phyloP scores from a whole-genome alignment of 495 filamentous ascomycete species.

The Cercophora scortea region DNA sequence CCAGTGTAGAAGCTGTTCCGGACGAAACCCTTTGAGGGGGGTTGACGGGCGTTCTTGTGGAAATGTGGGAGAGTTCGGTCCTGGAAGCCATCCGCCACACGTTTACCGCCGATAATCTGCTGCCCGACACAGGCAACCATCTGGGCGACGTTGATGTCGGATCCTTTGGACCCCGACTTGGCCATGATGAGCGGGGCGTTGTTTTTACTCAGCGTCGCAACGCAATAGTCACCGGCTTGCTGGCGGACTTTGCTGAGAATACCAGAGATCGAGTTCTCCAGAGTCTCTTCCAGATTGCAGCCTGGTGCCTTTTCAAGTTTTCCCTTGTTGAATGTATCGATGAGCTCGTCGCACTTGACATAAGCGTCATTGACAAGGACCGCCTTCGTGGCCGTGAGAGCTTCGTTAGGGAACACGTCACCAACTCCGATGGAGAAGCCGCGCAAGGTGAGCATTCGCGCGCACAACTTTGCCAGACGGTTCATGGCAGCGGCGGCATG shows the following conservation, averaged over 20 bases:
- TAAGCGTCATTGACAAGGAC: slow-evolving; percentile 73
- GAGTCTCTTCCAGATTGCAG: slow-evolving; percentile 81
- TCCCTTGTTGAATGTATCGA: slow-evolving; percentile 66
- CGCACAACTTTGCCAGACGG: slow-evolving; percentile 80
- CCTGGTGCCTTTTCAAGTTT: slow-evolving; percentile 77
- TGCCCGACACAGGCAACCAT: slow-evolving; percentile 98
- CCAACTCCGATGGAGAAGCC: slow-evolving; percentile 96
- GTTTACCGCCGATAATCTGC: slow-evolving; percentile 89
- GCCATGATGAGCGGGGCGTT: slow-evolving; percentile 97
- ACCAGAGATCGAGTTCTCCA: slow-evolving; percentile 86
- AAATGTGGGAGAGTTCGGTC: slow-evolving; percentile 93
- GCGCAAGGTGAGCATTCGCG: slow-evolving; percentile 77
- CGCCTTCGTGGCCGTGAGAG: slow-evolving; percentile 62
- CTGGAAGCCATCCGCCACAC: slow-evolving; percentile 94
- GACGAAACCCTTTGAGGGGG: slow-evolving; percentile 93
- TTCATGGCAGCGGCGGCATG: slow-evolving; percentile 91
- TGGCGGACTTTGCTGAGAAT: slow-evolving; percentile 86
- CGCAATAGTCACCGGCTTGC: slow-evolving; percentile 85
- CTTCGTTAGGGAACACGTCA: slow-evolving; percentile 76
- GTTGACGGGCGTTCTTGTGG: slow-evolving; percentile 81
- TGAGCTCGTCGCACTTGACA: slow-evolving; percentile 73
- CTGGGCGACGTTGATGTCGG: slow-evolving; percentile 95
- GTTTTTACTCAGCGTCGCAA: slow-evolving; percentile 77
- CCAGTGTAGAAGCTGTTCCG: slow-evolving; percentile 95
- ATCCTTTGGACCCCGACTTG: slow-evolving; percentile 90